Conservation (phyloP, 768 basidiomycete genomes). For the Myochromella boudieri region DNA sequence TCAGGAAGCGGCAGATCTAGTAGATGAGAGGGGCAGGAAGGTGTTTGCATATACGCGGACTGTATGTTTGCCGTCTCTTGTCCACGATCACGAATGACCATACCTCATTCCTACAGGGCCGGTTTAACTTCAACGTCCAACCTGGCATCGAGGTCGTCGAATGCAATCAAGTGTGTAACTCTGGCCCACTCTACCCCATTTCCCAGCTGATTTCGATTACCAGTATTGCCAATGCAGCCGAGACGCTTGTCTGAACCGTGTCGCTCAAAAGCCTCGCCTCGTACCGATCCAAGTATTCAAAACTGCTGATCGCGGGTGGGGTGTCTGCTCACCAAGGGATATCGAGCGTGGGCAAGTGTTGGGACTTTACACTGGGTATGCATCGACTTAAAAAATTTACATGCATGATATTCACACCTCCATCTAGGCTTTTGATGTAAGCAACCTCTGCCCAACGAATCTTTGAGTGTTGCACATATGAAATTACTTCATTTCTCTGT, state of each 20-base stretch:
- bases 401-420: background rate
- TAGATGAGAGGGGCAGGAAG: constrained; percentile 25
- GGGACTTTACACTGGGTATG: constrained; percentile 70
- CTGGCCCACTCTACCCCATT: background rate
- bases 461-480: background rate
- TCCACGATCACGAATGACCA: background rate
- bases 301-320: constrained; percentile 62
- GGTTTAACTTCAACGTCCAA: constrained; percentile 44
- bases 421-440: constrained; percentile 45
- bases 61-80: constrained; percentile 21
- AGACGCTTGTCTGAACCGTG: constrained; percentile 52
- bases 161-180: constrained; percentile 54
- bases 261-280: constrained; percentile 58
- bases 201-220: background rate
- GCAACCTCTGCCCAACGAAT: constrained; percentile 15
- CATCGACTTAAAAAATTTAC: background rate
- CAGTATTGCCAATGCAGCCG: constrained; percentile 46
- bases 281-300: constrained; percentile 67
- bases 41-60: constrained; percentile 45
- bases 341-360: constrained; percentile 57
- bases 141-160: constrained; percentile 57
- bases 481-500: background rate
- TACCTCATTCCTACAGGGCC: constrained; percentile 34
- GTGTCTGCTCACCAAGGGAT: constrained; percentile 45
- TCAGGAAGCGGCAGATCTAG: constrained; percentile 42